Evolutionary conservation across 2,329 filamentous ascomycete species (phyloP).

Genomic region (Onygenales sp.): DNA sequence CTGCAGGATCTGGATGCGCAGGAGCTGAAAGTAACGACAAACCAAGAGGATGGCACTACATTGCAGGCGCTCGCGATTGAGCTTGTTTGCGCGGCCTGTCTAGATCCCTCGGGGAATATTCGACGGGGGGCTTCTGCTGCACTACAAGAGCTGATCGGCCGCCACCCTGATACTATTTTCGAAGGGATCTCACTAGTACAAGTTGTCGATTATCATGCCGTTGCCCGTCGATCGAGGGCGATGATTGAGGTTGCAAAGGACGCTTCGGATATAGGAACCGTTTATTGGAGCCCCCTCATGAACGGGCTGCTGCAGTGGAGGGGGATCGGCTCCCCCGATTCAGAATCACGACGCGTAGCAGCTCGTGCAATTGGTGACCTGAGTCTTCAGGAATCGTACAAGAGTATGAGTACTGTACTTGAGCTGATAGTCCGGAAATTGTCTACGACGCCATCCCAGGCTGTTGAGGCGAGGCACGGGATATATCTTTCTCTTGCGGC

Average conservation of each 20-base stretch:
- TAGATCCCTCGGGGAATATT: constrained; percentile 90
- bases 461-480: constrained; percentile 36
- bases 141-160: constrained; percentile 83
- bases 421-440: constrained; percentile 25
- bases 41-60: constrained; percentile 34
- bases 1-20: constrained; percentile 51
- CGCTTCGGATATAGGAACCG: constrained; percentile 54
- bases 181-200: constrained; percentile 83
- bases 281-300: constrained; percentile 60
- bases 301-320: constrained; percentile 72
- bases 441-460: constrained; percentile 28
- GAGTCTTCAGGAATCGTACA: constrained; percentile 24
- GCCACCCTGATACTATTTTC: constrained; percentile 75
- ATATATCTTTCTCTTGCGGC: constrained; percentile 32
- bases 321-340: constrained; percentile 73
- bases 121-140: constrained; percentile 86
- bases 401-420: constrained; percentile 21
- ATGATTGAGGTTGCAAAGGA: constrained; percentile 65
- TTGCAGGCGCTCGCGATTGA: constrained; percentile 73
- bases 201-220: constrained; percentile 82
- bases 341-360: constrained; percentile 60
- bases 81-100: constrained; percentile 68
- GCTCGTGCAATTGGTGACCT: constrained; percentile 56
- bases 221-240: constrained; percentile 76
- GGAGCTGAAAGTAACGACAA: constrained; percentile 20